Evolutionary conservation across 495 filamentous ascomycete species (phyloP), one percentile per base, ranked within the genome.

Genomic region (Lophiotrema nucula): DNA sequence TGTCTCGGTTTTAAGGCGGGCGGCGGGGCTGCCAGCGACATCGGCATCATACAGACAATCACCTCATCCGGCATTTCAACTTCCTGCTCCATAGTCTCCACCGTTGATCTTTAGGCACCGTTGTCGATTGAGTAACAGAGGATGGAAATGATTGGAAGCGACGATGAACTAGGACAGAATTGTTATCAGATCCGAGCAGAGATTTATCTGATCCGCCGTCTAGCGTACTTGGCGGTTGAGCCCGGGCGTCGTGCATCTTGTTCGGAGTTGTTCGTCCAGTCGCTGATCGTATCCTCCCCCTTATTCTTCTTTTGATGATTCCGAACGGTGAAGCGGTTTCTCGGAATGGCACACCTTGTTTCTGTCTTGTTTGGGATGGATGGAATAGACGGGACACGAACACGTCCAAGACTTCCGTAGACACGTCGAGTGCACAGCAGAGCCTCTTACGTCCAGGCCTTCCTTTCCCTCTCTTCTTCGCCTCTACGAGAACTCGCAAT

Each of bases 141-240:
- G 11, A 41, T 21, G 22, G 15, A 25, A 18, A 8, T 50, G 51
- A 56, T 56, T 62, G 58, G 57, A 3, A 21, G 21, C 44, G 45
- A 44, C 22, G 37, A 44, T 10, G 18, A n/a, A 31, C 24, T 45
- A 48, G 22, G 33, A 22, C 38, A 24, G 15, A 27, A 11, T 22
- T 2, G 46, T 57, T 63, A 63, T 57, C 60, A 47, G 60, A 63
- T 63, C 60, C 37, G 35, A 47, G 24, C 50, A 53, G 35, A 62
- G 25, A 57, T 61, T 58, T 63, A 63, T 63, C 60, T 18, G 60
- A 63, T 63, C 60, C 53, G 53, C 58, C 33, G 8, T 27, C 24
- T 56, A 56, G 53, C 23, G 53, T 15, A 43, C 53, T 56, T 44
- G 43, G 53, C 28, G 31, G 31, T 8, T 8, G 15, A 15, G 31